These are phyloP conservation scores for Alternaria sp. DNA, from an alignment of 2,329 filamentous ascomycete genomes.

Conservation along the genomic window DNA sequence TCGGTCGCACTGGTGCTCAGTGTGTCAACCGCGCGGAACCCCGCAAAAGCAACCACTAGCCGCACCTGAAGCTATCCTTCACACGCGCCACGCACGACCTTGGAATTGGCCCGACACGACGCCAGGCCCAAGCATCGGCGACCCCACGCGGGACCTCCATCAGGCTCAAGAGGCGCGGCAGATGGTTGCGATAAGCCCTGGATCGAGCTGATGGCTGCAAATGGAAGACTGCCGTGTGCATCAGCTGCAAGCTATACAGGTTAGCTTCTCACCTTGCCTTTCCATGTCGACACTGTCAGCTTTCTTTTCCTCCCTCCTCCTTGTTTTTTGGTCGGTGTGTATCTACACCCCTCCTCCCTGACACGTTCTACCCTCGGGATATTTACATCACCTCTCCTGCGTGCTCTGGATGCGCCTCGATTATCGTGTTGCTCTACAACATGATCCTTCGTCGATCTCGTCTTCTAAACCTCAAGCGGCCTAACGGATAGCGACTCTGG, in stretches of 20 bases:
- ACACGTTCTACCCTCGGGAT: not conserved
- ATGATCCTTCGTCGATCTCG: conserved; percentile 27
- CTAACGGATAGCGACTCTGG: conserved; percentile 19
- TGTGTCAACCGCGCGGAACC: not conserved
- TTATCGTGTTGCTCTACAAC: conserved; percentile 11
- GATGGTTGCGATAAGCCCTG: conserved; percentile 5
- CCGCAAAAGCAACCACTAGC: conserved; percentile 3
- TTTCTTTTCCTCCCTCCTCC: not conserved
- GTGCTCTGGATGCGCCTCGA: conserved; percentile 6
- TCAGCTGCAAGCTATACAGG: conserved; percentile 12
- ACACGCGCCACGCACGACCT: not conserved
- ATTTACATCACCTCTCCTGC: not conserved
- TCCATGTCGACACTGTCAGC: conserved; percentile 2
- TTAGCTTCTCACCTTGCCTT: conserved; percentile 4
- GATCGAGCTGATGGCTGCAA: not conserved
- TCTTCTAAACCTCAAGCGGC: conserved; percentile 13
- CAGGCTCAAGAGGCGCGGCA: conserved; percentile 1
- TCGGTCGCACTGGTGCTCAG: not conserved
- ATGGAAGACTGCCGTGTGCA: conserved; percentile 2
- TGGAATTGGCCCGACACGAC: not conserved
- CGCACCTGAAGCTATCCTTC: not conserved
- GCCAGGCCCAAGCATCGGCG: not conserved
- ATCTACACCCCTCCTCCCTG: not conserved
- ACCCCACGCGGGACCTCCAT: conserved; percentile 8
- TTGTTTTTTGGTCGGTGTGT: not conserved